Base-by-base conservation (phyloP, 331 rosid species). In the Acacia pycnantha region DNA sequence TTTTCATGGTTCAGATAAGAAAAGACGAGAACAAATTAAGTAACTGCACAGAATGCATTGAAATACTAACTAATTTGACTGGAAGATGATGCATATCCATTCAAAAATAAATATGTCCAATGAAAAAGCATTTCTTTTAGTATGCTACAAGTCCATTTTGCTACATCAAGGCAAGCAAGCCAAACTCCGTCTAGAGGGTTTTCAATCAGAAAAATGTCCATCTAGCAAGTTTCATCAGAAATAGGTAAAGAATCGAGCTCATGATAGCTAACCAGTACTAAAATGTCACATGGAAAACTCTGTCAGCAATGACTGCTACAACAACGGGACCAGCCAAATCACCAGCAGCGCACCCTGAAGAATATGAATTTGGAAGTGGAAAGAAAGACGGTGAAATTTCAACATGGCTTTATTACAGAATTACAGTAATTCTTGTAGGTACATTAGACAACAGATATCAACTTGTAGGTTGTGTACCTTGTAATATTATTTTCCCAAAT, bases 261-360 rank as follows among this genome's bases (percentile, higher is more conserved):
- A 64, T 69, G 65, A 58, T 69, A 53, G 26, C 53, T 15, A 44
- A 70, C 59, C 53, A 24, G 11, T 11, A n/a, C 65, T 81, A 84
- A 12, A 78, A 53, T 27, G 84, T 76, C 67, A 41, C 54, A 11
- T 64, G 66, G 27, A 87, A 53, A 56, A 40, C 1, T 37, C 31
- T 79, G 59, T 79, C 77, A 40, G 79, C 82, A 71, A 53, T n/a
- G 35, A 76, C 48, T 47, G 83, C 83, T 41, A 87, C 85, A 65
- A 87, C 76, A 76, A 79, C 62, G 0, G 86, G 90, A 56, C 90
- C 90, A 46, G 78, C 84, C 50, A 84, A 66, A 84, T 87, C 90
- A 50, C 90, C 90, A 65, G 48, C 27, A 22, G 19, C 61, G 67
- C 98, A 89, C 79, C 99, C 99, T 95, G 91, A 62, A 67, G 83